A percentile compares a stretch with the other conserved stretches of the same genome.
phyloP scores from a whole-genome alignment of 2,329 filamentous ascomycete species.

The Neofusicoccum parvum region DNA sequence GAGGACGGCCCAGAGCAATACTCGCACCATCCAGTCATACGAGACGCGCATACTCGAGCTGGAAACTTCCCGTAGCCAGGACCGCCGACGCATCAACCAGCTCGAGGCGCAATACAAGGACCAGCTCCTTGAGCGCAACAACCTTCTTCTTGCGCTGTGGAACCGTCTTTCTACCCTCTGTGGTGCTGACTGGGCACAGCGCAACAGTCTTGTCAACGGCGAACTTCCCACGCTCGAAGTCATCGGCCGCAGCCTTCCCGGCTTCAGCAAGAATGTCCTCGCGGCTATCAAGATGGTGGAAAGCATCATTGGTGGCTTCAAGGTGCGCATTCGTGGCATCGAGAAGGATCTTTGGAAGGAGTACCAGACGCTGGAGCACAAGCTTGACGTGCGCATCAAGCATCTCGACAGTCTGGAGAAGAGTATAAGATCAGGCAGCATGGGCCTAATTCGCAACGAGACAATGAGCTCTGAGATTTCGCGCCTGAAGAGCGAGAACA shows the following conservation, averaged over 20 bases:
- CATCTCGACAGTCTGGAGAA: conserved; percentile 86
- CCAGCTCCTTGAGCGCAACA: conserved; percentile 86
- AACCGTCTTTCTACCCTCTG: conserved; percentile 83
- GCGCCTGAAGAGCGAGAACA: conserved; percentile 63
- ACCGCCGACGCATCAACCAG: conserved; percentile 73
- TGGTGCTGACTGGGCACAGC: conserved; percentile 87
- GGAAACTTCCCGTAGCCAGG: conserved; percentile 74
- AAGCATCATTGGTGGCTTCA: conserved; percentile 74
- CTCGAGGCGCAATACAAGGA: conserved; percentile 83
- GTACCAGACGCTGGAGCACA: conserved; percentile 82
- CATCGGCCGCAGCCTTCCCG: conserved; percentile 80
- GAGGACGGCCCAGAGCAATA: conserved; percentile 82
- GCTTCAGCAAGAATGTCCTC: conserved; percentile 87
- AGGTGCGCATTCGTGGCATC: conserved; percentile 76
- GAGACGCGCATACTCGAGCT: conserved; percentile 84
- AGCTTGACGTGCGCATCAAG: conserved; percentile 76
- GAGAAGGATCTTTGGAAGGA: conserved; percentile 90
- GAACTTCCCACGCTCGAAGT: conserved; percentile 84
- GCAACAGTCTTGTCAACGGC: conserved; percentile 85
- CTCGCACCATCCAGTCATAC: conserved; percentile 81
- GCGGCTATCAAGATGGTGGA: conserved; percentile 87
- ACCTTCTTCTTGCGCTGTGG: conserved; percentile 85
- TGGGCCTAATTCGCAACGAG: conserved; percentile 26
- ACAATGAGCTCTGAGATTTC: conserved; percentile 53
- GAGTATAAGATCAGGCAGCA: conserved; percentile 55